phyloP scores from a whole-genome alignment of 140 eudicot species.

The Erigeron philadelphicus region DNA sequence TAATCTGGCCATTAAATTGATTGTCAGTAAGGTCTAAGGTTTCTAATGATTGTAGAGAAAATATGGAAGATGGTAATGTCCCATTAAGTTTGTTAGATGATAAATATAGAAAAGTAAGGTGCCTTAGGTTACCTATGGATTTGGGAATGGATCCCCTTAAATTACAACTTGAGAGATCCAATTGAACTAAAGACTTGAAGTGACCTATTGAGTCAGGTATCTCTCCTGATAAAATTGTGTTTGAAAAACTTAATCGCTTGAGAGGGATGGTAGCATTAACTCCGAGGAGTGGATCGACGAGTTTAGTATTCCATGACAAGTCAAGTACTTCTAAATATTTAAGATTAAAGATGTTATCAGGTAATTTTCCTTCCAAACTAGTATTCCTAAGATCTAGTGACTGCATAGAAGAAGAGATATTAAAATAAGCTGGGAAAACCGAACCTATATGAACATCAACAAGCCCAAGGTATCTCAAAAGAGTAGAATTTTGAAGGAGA shows the following conservation, averaged over 20 bases:
- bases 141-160: slow-evolving; percentile 16
- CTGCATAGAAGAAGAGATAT: not conserved
- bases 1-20: not conserved
- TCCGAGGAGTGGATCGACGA: too few species aligned
- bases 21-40: not conserved
- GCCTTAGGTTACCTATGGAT: slow-evolving; percentile 19
- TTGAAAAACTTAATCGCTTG: too few species aligned
- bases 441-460: not conserved
- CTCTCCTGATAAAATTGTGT: too few species aligned
- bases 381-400: not conserved
- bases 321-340: too few species aligned
- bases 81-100: not conserved
- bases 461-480: not conserved
- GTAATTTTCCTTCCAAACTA: too few species aligned
- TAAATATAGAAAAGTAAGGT: not conserved
- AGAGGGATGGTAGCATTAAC: too few species aligned
- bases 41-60: not conserved
- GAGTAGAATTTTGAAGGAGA: slow-evolving; percentile 7
- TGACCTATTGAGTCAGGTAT: too few species aligned
- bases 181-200: too few species aligned
- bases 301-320: too few species aligned
- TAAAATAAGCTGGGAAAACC: not conserved
- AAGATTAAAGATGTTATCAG: too few species aligned
- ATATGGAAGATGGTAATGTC: too few species aligned
- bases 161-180: not conserved